A percentile compares a stretch with the other conserved stretches of the same genome.
Conservation (phyloP, 2,329 filamentous ascomycete genomes). For the Diplodia intermedia region DNA sequence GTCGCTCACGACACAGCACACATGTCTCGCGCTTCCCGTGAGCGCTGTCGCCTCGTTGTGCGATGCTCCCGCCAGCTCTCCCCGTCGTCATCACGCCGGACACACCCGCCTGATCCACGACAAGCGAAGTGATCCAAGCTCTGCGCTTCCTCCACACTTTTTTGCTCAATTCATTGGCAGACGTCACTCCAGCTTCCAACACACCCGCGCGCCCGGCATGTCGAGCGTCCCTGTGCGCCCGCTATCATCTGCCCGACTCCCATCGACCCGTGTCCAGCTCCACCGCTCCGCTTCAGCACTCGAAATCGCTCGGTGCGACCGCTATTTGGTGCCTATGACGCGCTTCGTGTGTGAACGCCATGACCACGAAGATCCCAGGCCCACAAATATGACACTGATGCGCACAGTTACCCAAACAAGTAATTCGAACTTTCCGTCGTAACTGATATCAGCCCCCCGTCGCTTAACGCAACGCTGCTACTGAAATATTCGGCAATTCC, state of each 20-base stretch:
- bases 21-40: slow-evolving; percentile 3
- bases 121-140: slow-evolving; percentile 28
- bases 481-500: no score
- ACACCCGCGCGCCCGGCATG: background rate
- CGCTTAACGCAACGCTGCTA: background rate
- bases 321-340: background rate
- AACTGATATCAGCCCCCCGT: background rate
- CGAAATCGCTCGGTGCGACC: background rate
- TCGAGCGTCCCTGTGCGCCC: slow-evolving; percentile 9
- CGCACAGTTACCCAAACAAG: slow-evolving; percentile 10
- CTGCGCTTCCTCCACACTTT: slow-evolving; percentile 7
- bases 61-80: background rate
- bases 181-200: slow-evolving; percentile 21
- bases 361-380: slow-evolving; percentile 6
- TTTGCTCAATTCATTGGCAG: slow-evolving; percentile 23
- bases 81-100: background rate
- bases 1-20: slow-evolving; percentile 6
- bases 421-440: background rate
- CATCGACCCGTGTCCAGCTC: background rate
- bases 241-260: background rate
- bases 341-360: background rate
- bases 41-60: background rate
- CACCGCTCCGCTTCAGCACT: slow-evolving; percentile 9
- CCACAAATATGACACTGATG: slow-evolving; percentile 23
- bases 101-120: slow-evolving; percentile 24